Evolutionary conservation across 2,329 filamentous ascomycete genomes (phyloP), one percentile per base, ranked within the genome.

Genomic region (Pseudogymnoascus sp.): DNA sequence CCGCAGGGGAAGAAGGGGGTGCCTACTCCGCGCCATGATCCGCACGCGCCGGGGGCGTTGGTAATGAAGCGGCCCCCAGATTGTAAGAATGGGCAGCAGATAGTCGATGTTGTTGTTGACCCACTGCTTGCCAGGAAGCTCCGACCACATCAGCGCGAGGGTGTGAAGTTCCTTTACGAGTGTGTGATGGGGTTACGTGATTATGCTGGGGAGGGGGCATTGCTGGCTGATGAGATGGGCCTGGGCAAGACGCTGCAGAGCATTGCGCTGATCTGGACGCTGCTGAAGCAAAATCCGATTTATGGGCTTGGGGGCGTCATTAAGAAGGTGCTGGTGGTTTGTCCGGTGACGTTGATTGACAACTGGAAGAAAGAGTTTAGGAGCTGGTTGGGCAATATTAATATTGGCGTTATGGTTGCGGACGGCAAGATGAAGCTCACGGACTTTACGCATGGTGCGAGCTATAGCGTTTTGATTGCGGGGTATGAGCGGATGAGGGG

Each of bases 221-320:
- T 91, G 64, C 77, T 91, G 59, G 88, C 88, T 1, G 88, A 91
- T 70, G 88, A 90, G 68, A 91, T 91, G 88, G 88, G 88, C 0
- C 74, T 91, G 1, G 88, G 88, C 19, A 91, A 91, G 75, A 90
- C 88, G 0, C 72, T 90, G 35, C 88, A 90, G 69, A 90, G 88
- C 0, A 90, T 91, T 69, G 78, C 88, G 2, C 74, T 90, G 53
- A 71, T 90, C 11, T 90, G 88, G 88, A 90, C 88, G 1, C 73
- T 90, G 35, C 74, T 90, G 65, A 90, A 89, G 72, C 88, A 90
- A 70, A 89, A 87, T 69, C 87, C 87, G 0, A 78, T 89, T 5
- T 78, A 85, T 67, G 82, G 82, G 40, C 69, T 66, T 22, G 67
- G 75, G 2, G 84, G 86, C 1, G 82, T 89, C 0, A 80, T 90